Percentiles rank a stretch among this genome's conserved stretches.
phyloP scores from a whole-genome alignment of 768 basidiomycete species.

The Kwoniella dendrophila region DNA sequence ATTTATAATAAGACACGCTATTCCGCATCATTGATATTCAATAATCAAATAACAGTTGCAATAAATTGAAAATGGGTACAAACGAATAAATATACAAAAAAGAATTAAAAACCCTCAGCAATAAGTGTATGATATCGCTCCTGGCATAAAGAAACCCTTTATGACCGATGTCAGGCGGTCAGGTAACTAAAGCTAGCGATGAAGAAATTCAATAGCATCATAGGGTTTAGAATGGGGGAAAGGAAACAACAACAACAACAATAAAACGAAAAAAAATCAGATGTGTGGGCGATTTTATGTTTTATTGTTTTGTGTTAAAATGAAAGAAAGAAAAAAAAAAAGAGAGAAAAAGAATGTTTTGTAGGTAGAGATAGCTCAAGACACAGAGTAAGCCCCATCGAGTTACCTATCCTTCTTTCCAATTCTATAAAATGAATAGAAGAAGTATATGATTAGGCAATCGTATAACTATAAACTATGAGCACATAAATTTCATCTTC shows the following conservation, averaged over 20 bases:
- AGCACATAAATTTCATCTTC: slow-evolving; percentile 38
- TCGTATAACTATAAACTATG: slow-evolving; percentile 53
- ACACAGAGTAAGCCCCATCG: slow-evolving; percentile 56
- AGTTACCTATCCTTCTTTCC: slow-evolving; percentile 38
- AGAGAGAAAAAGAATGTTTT: slow-evolving; percentile 8
- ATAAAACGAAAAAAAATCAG: slow-evolving; percentile 10
- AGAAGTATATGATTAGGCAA: slow-evolving; percentile 22
- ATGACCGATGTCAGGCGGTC: slow-evolving; percentile 38
- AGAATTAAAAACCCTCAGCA: slow-evolving; percentile 42
- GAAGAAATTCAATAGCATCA: slow-evolving; percentile 55
- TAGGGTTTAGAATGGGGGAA: slow-evolving; percentile 23
- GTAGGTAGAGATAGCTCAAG: slow-evolving; percentile 32
- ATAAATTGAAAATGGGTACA: too few species aligned
- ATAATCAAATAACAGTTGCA: too few species aligned
- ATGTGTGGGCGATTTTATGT: slow-evolving; percentile 20
- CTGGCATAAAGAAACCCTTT: slow-evolving; percentile 33
- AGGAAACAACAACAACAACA: background rate
- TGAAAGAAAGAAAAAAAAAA: slow-evolving; percentile 14
- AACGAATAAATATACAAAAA: too few species aligned
- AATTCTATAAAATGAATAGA: slow-evolving; percentile 1
- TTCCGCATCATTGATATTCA: too few species aligned
- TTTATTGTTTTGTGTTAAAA: slow-evolving; percentile 3
- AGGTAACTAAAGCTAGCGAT: slow-evolving; percentile 47
- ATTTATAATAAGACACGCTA: too few species aligned
- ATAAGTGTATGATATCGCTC: slow-evolving; percentile 42